Evolutionary conservation across 2,329 filamentous ascomycete genomes (phyloP), one percentile per base, ranked within the genome.

Genomic region (Metarhizium robertsii): DNA sequence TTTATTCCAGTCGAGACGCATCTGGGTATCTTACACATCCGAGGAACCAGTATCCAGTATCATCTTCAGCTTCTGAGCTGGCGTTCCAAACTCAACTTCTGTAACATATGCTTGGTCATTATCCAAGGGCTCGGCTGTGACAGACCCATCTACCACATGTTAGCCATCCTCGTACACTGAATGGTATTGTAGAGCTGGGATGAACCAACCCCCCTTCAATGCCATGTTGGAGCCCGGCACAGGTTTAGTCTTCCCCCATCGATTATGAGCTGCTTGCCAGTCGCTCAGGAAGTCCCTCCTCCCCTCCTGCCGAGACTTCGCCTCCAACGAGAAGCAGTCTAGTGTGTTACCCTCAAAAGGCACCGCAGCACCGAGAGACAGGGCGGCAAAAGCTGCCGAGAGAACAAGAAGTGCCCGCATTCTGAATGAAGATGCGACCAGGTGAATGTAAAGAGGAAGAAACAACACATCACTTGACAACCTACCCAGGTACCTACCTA

Each of bases 11-110:
- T 30, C 11, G 16, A 38, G 20, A 16, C 16, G 20, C 10, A 50
- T 83, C 86, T 80, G 79, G 94, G 20, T 7, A 50, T 83, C 86
- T 80, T 79, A 94, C 85, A 79, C 68, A 57, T 82, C 79, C 10
- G 75, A 71, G 7, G 79, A 82, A 11, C 79, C 79, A 2, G 78
- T 81, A 60, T 81, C 79, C 29, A 81, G 61, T n/a, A 78, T 73
- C 46, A 81, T 63, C 50, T 72, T 74, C 46, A 80, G 55, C 6
- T 64, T 67, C 58, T 81, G 78, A 1, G 75, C 70, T 0, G 78
- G 78, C 14, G 68, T 75, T 10, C 78, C 78, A 50, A 81, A 63
- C 51, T 71, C 64, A 30, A 78, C 61, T 32, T 77, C 71, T 34
- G 73, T 69, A 30, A 76, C 64, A 65, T 71, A 78, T 53, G 74